Conservation (phyloP, 2,329 filamentous ascomycete species). For the Pseudocercospora cruenta region DNA sequence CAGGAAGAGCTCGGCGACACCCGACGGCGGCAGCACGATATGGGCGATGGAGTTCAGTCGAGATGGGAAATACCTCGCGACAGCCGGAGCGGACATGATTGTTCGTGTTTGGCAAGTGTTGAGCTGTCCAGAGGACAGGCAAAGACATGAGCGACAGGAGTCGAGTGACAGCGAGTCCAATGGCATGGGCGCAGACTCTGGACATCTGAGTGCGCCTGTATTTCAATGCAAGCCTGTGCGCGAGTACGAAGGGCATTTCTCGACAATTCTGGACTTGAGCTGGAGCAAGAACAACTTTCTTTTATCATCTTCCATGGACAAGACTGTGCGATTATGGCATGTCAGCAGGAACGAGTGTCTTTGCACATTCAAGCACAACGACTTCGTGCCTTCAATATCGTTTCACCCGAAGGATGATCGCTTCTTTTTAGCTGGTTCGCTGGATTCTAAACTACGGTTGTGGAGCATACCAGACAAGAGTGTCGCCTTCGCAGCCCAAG, state of each 20-base stretch:
- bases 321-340: constrained; percentile 94
- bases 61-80: constrained; percentile 87
- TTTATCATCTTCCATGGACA: constrained; percentile 95
- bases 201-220: constrained; percentile 81
- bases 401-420: constrained; percentile 95
- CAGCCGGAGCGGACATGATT: constrained; percentile 85
- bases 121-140: constrained; percentile 77
- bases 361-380: constrained; percentile 90
- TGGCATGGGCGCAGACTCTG: constrained; percentile 53
- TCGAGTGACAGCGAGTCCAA: constrained; percentile 51
- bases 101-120: constrained; percentile 90
- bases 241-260: constrained; percentile 81
- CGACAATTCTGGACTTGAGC: constrained; percentile 85
- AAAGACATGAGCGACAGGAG: constrained; percentile 72
- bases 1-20: constrained; percentile 49
- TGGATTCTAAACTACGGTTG: constrained; percentile 83
- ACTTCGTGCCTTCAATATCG: constrained; percentile 91
- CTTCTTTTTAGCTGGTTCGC: constrained; percentile 91
- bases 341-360: constrained; percentile 81
- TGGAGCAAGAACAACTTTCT: constrained; percentile 99
- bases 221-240: constrained; percentile 77
- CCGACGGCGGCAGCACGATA: constrained; percentile 59
- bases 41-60: constrained; percentile 94
- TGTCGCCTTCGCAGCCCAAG: constrained; percentile 78
- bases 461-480: constrained; percentile 98